A percentile compares a stretch with the other conserved stretches of the same genome.
These are phyloP conservation scores for Citrus glauca DNA, from an alignment of 345 rosid species.

Conservation along the genomic window DNA sequence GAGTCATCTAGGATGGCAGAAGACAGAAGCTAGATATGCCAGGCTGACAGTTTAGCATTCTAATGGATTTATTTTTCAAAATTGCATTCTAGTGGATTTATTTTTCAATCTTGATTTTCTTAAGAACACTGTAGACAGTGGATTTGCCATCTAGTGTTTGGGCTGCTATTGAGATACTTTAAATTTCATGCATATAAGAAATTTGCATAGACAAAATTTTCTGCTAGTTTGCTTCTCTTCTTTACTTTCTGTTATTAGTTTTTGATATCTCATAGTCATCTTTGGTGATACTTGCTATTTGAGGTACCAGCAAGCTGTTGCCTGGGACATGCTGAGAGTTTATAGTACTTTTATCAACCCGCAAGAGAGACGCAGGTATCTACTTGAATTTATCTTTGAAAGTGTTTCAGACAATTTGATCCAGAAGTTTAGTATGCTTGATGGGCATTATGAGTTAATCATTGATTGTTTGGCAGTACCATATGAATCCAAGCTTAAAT, in stretches of 20 bases:
- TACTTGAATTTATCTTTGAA: conserved; percentile 9
- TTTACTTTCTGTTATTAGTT: neutral
- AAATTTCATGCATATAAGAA: neutral
- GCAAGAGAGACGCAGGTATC: conserved; percentile 82
- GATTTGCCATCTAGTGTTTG: neutral
- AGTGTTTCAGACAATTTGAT: neutral
- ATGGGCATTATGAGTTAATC: neutral
- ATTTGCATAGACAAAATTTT: neutral
- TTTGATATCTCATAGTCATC: neutral
- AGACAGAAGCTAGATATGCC: neutral
- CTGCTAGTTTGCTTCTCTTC: neutral
- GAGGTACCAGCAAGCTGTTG: conserved; percentile 63
- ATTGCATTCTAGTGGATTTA: neutral
- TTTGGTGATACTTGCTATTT: conserved; percentile 2
- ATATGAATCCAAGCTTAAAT: neutral
- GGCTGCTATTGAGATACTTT: neutral
- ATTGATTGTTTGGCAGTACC: neutral
- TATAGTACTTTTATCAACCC: conserved; percentile 75
- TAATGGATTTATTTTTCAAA: neutral
- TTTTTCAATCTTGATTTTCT: neutral
- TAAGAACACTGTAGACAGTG: neutral
- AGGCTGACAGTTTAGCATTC: neutral
- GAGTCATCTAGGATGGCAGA: conserved; percentile 1
- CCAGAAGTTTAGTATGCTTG: neutral
- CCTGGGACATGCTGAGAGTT: conserved; percentile 97